A percentile compares a stretch with the other conserved stretches of the same genome.
phyloP scores from a whole-genome alignment of 768 basidiomycete species.

The Tricholoma flavovirens region DNA sequence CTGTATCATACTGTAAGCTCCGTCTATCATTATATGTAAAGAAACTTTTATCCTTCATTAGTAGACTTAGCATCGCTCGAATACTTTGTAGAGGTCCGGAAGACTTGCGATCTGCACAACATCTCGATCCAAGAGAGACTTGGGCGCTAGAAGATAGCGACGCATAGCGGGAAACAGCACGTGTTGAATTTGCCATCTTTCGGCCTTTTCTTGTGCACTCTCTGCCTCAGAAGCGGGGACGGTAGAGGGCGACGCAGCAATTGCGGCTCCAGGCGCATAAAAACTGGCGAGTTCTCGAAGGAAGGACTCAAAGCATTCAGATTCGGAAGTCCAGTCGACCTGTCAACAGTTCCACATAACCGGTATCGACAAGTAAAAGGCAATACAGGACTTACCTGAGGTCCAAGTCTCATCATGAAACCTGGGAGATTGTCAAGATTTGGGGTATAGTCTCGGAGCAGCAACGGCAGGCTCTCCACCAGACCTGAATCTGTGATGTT shows the following conservation, averaged over 20 bases:
- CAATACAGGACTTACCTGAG: constrained; percentile 57
- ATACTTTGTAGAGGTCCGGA: constrained; percentile 90
- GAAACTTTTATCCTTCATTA: constrained; percentile 8
- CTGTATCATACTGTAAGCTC: constrained; percentile 16
- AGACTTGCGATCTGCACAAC: constrained; percentile 86
- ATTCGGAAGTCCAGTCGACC: constrained; percentile 87
- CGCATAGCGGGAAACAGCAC: constrained; percentile 84
- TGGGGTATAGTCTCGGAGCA: constrained; percentile 85
- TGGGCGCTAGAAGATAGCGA: constrained; percentile 65
- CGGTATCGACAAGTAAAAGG: background rate
- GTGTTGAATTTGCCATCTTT: constrained; percentile 87
- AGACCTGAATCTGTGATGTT: constrained; percentile 58
- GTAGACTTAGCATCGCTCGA: constrained; percentile 73
- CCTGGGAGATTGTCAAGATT: constrained; percentile 86
- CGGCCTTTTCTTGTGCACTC: constrained; percentile 47
- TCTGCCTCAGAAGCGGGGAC: constrained; percentile 24
- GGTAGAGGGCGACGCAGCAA: constrained; percentile 6
- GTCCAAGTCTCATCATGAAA: constrained; percentile 87
- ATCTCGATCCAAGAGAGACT: constrained; percentile 60
- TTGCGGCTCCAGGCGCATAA: constrained; percentile 63
- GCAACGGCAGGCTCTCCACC: constrained; percentile 73
- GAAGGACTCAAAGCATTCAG: constrained; percentile 80
- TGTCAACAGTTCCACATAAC: constrained; percentile 24
- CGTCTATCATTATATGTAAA: constrained; percentile 15
- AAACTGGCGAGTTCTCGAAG: constrained; percentile 89